Percentiles rank a stretch among this genome's conserved stretches.
Evolutionary conservation across 805 yeast genomes (phyloP).

Genomic region (Hemisphaericaspora nanyangensis): DNA sequence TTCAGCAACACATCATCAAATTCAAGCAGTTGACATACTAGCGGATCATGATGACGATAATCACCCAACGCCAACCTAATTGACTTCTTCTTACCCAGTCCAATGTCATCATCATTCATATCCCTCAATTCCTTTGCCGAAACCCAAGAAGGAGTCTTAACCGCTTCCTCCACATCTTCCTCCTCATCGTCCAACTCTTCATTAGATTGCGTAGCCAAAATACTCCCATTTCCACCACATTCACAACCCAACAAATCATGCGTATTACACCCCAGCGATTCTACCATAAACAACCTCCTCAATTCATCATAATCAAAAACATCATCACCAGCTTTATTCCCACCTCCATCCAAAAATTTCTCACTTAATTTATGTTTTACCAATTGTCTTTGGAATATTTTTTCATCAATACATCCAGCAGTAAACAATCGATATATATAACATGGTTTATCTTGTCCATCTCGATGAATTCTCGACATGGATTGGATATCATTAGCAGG

Average conservation of each 20-base stretch:
- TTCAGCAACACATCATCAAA: constrained; percentile 16
- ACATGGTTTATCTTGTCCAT: constrained; percentile 81
- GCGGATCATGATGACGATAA: constrained; percentile 62
- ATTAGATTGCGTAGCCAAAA: constrained; percentile 17
- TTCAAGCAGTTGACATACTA: constrained; percentile 7
- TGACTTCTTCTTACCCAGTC: constrained; percentile 31
- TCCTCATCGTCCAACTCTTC: constrained; percentile 13
- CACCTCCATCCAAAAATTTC: constrained; percentile 49
- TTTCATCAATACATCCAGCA: constrained; percentile 91
- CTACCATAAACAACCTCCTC: constrained; percentile 64
- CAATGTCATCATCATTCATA: constrained; percentile 23
- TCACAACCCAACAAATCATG: constrained; percentile 71
- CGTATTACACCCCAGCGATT: constrained; percentile 69
- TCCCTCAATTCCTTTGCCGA: constrained; percentile 51
- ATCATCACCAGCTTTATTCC: constrained; percentile 51
- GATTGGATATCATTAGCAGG: constrained; percentile 92
- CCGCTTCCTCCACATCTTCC: not conserved
- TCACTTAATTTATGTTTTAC: constrained; percentile 78
- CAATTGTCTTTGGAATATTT: constrained; percentile 86
- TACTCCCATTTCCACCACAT: constrained; percentile 52
- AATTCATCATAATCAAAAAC: constrained; percentile 68
- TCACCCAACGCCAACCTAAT: constrained; percentile 58
- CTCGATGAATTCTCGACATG: constrained; percentile 92
- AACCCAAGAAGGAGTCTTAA: constrained; percentile 34
- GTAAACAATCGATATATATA: constrained; percentile 79